A percentile compares a stretch with the other conserved stretches of the same genome.
phyloP scores from a whole-genome alignment of 2,329 filamentous ascomycete species.

The Aspergillus neotritici region DNA sequence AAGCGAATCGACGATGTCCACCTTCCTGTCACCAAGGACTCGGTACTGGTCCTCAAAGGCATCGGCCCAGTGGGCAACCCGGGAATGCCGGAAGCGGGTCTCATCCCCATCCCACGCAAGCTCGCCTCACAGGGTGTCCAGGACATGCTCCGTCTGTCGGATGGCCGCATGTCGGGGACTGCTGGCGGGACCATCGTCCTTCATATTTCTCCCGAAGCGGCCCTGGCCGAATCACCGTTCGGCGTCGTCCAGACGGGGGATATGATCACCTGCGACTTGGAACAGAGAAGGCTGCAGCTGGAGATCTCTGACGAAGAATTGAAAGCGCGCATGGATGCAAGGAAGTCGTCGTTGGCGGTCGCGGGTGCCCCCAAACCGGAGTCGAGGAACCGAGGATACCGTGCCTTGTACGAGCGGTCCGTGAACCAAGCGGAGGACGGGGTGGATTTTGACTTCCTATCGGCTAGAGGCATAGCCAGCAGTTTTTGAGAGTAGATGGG shows the following conservation, averaged over 20 bases:
- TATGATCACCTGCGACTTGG: conserved; percentile 43
- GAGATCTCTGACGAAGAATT: conserved; percentile 41
- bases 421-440: conserved; percentile 41
- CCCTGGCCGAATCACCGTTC: conserved; percentile 43
- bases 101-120: conserved; percentile 49
- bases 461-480: conserved; percentile 17
- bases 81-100: conserved; percentile 50
- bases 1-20: conserved; percentile 43
- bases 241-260: conserved; percentile 47
- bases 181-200: conserved; percentile 52
- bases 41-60: conserved; percentile 45
- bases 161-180: conserved; percentile 53
- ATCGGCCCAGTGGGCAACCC: conserved; percentile 50
- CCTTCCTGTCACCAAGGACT: conserved; percentile 41
- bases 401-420: conserved; percentile 38
- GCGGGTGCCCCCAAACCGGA: conserved; percentile 6
- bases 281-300: conserved; percentile 38
- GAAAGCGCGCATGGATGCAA: conserved; percentile 28
- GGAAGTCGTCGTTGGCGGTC: not conserved
- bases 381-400: conserved; percentile 33
- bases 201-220: conserved; percentile 50
- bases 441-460: conserved; percentile 37
- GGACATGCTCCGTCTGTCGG: conserved; percentile 51
- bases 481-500: too few relatives aligned
- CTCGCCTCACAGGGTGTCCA: conserved; percentile 43